A percentile compares a stretch with the other conserved stretches of the same genome.
Evolutionary conservation across 768 basidiomycete species (phyloP).

Genomic region (Hygrophorus russula): DNA sequence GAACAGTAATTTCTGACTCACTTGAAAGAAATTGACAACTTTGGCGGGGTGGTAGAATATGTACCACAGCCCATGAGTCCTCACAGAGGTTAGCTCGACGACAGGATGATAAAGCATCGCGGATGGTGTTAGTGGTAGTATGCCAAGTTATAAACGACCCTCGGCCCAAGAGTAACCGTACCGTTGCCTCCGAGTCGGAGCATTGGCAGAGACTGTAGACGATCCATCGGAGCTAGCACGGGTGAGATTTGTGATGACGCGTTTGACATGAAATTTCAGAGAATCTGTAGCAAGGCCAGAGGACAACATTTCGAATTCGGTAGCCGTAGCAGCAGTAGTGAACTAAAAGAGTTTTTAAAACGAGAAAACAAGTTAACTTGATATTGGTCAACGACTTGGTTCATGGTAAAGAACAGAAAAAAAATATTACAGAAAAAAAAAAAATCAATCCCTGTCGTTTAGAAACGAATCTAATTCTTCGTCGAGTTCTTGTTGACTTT

Average conservation of each 20-base stretch:
- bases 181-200: neutral
- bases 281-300: no score
- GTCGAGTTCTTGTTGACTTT: constrained; percentile 70
- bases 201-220: neutral
- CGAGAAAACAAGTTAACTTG: no score
- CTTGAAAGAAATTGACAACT: constrained; percentile 79
- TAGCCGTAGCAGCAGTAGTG: no score
- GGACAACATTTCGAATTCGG: no score
- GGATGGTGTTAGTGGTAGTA: neutral
- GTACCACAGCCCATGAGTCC: constrained; percentile 80
- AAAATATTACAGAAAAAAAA: no score
- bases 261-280: no score
- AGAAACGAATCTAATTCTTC: constrained; percentile 77
- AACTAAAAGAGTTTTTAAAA: no score
- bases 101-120: constrained; percentile 51
- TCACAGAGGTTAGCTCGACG: constrained; percentile 67
- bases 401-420: no score
- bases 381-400: no score
- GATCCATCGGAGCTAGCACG: no score
- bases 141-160: neutral
- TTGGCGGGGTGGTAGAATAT: constrained; percentile 31
- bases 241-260: no score
- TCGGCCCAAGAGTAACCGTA: no score
- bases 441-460: constrained; percentile 38
- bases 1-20: constrained; percentile 18